phyloP scores from a whole-genome alignment of 208 protist genomes.

The Vickermania spadyakhi region DNA sequence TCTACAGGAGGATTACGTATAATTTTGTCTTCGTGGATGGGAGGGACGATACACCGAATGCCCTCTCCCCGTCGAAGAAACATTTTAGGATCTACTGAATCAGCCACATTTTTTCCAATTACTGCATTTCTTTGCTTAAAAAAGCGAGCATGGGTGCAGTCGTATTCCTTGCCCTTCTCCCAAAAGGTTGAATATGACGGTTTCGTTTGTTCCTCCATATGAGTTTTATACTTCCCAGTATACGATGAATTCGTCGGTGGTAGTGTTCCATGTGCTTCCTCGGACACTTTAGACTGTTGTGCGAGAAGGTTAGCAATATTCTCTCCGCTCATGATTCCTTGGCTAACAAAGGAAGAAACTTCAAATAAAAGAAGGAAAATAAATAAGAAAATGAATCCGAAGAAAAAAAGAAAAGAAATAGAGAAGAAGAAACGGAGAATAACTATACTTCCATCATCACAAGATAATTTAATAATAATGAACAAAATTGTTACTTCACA shows the following conservation, averaged over 20 bases:
- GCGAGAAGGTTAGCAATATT: slow-evolving; percentile 45
- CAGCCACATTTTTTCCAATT: slow-evolving; percentile 63
- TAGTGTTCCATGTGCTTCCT: neutral
- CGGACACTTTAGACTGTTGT: slow-evolving; percentile 9
- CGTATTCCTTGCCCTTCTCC: slow-evolving; percentile 75
- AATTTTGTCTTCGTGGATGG: slow-evolving; percentile 60
- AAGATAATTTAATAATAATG: too few relatives aligned
- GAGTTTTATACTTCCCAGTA: slow-evolving; percentile 62
- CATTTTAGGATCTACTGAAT: slow-evolving; percentile 55
- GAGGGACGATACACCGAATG: slow-evolving; percentile 35
- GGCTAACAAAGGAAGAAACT: neutral
- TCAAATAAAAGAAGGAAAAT: slow-evolving; percentile 3
- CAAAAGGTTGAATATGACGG: slow-evolving; percentile 81
- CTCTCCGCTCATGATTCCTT: slow-evolving; percentile 43
- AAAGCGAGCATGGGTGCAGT: slow-evolving; percentile 64
- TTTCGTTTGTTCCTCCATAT: slow-evolving; percentile 48
- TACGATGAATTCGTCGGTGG: slow-evolving; percentile 16
- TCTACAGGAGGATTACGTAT: slow-evolving; percentile 51
- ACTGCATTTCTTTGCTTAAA: slow-evolving; percentile 76
- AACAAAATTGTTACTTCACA: too few relatives aligned
- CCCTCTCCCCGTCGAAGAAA: slow-evolving; percentile 70
- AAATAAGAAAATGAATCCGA: slow-evolving; percentile 4
- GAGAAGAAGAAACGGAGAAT: too few relatives aligned
- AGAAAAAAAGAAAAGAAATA: slow-evolving; percentile 12
- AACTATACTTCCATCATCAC: too few relatives aligned